phyloP scores from a whole-genome alignment of 441 rosid genomes.

The Kokia cookei region DNA sequence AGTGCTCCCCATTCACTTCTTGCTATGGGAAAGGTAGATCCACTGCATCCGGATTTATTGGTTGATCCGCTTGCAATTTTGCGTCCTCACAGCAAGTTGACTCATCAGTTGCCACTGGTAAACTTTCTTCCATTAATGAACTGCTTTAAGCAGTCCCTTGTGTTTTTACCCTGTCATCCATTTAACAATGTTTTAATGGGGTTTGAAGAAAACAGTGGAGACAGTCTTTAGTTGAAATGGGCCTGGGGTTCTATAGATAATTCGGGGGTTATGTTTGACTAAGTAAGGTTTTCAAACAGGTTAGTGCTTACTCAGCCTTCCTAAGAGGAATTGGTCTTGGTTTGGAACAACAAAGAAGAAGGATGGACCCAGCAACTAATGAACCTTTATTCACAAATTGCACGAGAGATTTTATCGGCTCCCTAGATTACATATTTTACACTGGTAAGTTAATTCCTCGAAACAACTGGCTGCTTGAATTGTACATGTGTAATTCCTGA shows the following conservation, averaged over 20 bases:
- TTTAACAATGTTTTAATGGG: not conserved
- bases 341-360: constrained; percentile 72
- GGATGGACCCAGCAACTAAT: constrained; percentile 80
- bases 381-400: constrained; percentile 93
- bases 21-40: constrained; percentile 92
- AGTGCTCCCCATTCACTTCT: constrained; percentile 98
- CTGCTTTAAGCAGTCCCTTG: not conserved
- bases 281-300: constrained; percentile 39
- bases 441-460: constrained; percentile 46
- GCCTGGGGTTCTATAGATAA: not conserved
- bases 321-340: constrained; percentile 66
- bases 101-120: constrained; percentile 96
- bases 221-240: not conserved
- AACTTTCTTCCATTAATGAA: constrained; percentile 6
- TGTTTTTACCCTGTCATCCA: not conserved
- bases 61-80: constrained; percentile 85
- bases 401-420: constrained; percentile 95
- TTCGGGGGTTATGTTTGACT: not conserved
- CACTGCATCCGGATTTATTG: constrained; percentile 67
- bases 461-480: not conserved
- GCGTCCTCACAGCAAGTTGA: constrained; percentile 81
- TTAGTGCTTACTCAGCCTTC: constrained; percentile 94
- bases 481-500: not conserved
- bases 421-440: constrained; percentile 97
- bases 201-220: not conserved